Conservation (phyloP, 768 basidiomycete species). For the Suillus plorans region DNA sequence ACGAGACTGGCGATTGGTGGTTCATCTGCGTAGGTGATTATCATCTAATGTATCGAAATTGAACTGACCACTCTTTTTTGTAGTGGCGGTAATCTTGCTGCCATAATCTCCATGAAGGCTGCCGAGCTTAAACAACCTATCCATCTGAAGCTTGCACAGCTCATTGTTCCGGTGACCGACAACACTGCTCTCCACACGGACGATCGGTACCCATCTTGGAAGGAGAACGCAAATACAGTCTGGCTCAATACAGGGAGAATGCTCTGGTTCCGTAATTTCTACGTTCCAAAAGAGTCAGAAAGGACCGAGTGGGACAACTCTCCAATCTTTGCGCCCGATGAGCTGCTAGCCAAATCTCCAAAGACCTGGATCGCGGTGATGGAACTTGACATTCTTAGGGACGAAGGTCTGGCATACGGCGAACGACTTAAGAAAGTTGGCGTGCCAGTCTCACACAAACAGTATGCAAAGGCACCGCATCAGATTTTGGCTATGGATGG, state of each 20-base stretch:
- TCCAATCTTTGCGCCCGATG: conserved; percentile 65
- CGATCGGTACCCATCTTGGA: conserved; percentile 49
- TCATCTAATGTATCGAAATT: not conserved
- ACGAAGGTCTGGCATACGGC: conserved; percentile 67
- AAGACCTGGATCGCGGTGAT: conserved; percentile 65
- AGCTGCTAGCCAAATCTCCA: conserved; percentile 51
- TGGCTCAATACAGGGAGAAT: conserved; percentile 65
- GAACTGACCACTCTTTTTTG: conserved; percentile 3
- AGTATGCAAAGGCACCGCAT: conserved; percentile 68
- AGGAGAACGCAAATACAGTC: conserved; percentile 56
- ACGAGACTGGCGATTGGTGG: conserved; percentile 66
- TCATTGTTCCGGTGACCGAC: conserved; percentile 75
- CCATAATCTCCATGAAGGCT: conserved; percentile 67
- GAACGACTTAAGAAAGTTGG: conserved; percentile 55
- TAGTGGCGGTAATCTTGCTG: conserved; percentile 74
- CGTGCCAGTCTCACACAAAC: conserved; percentile 51
- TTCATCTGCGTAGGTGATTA: conserved; percentile 55
- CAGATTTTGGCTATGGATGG: conserved; percentile 77
- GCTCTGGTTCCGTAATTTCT: conserved; percentile 72
- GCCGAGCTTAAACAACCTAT: conserved; percentile 47
- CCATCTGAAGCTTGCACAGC: conserved; percentile 57
- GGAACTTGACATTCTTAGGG: conserved; percentile 68
- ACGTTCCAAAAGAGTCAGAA: conserved; percentile 62
- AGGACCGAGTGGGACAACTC: conserved; percentile 70
- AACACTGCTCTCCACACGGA: conserved; percentile 57